These are phyloP conservation scores for Mycena chlorophos DNA, from an alignment of 768 basidiomycete genomes.

Conservation along the genomic window DNA sequence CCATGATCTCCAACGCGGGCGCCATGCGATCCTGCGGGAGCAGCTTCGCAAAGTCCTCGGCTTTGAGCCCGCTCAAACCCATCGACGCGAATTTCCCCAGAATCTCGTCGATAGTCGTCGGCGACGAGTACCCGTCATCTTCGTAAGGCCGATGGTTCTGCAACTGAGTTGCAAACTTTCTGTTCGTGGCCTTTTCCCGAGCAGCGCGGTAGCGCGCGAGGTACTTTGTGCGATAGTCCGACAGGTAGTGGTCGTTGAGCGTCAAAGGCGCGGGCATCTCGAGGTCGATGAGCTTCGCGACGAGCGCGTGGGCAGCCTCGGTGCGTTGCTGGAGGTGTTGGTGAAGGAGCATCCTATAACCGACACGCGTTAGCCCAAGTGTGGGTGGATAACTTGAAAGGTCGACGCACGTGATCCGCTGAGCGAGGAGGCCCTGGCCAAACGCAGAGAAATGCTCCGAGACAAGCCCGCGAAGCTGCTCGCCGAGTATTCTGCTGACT, in stretches of 20 bases:
- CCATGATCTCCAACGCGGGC: constrained; percentile 64
- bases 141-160: neutral
- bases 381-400: constrained; percentile 23
- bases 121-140: constrained; percentile 1
- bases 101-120: constrained; percentile 35
- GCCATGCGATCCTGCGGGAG: constrained; percentile 54
- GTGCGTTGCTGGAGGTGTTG: constrained; percentile 51
- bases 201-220: constrained; percentile 47
- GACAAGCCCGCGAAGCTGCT: constrained; percentile 45
- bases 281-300: constrained; percentile 51
- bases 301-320: constrained; percentile 36
- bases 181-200: constrained; percentile 34
- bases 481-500: constrained; percentile 37
- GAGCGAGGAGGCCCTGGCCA: constrained; percentile 53
- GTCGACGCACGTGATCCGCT: constrained; percentile 44
- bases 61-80: constrained; percentile 39
- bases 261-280: constrained; percentile 49
- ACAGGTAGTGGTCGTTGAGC: constrained; percentile 49
- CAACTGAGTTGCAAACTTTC: constrained; percentile 29
- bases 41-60: constrained; percentile 49
- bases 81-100: constrained; percentile 38
- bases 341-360: constrained; percentile 48
- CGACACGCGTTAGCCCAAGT: neutral
- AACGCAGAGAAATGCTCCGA: constrained; percentile 50
- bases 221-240: constrained; percentile 49